These are phyloP conservation scores for Suaeda aralocaspica DNA, from an alignment of 148 eudicot species.

Conservation along the genomic window DNA sequence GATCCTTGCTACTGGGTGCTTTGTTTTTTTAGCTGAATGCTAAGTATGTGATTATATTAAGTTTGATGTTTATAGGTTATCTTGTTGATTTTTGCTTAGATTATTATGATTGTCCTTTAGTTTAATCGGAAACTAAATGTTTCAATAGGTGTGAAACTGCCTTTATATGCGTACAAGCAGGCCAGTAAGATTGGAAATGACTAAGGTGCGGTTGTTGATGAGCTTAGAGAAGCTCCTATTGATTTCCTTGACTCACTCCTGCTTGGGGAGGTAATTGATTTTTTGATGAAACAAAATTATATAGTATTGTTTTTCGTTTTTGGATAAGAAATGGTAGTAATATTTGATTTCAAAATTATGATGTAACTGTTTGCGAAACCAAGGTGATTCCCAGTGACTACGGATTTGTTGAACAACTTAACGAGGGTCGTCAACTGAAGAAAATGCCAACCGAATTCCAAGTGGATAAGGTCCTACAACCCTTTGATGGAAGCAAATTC, in stretches of 20 bases:
- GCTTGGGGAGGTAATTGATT: slow-evolving; percentile 74
- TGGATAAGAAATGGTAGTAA: not conserved
- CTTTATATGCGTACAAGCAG: slow-evolving; percentile 68
- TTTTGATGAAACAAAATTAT: not conserved
- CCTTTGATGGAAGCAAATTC: slow-evolving; percentile 84
- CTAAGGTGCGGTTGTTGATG: slow-evolving; percentile 33
- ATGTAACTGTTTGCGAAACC: slow-evolving; percentile 95
- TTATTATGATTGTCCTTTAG: not conserved
- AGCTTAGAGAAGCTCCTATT: slow-evolving; percentile 58
- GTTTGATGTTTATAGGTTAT: not conserved
- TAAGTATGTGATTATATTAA: not conserved
- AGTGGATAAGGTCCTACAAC: slow-evolving; percentile 84
- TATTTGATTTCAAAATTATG: slow-evolving; percentile 62
- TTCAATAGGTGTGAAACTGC: slow-evolving; percentile 59
- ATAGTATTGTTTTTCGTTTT: not conserved
- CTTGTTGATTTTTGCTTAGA: slow-evolving; percentile 1
- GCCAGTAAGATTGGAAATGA: slow-evolving; percentile 34
- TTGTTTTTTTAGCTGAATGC: not conserved
- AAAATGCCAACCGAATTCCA: slow-evolving; percentile 89
- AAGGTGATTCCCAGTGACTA: slow-evolving; percentile 76
- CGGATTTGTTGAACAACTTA: slow-evolving; percentile 92
- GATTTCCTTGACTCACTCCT: slow-evolving; percentile 87
- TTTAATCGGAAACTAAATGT: not conserved
- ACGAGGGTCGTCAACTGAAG: slow-evolving; percentile 93
- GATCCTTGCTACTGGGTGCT: not conserved